Conservation (phyloP, 2,329 filamentous ascomycete genomes). For the Chaetomium olivaceum region DNA sequence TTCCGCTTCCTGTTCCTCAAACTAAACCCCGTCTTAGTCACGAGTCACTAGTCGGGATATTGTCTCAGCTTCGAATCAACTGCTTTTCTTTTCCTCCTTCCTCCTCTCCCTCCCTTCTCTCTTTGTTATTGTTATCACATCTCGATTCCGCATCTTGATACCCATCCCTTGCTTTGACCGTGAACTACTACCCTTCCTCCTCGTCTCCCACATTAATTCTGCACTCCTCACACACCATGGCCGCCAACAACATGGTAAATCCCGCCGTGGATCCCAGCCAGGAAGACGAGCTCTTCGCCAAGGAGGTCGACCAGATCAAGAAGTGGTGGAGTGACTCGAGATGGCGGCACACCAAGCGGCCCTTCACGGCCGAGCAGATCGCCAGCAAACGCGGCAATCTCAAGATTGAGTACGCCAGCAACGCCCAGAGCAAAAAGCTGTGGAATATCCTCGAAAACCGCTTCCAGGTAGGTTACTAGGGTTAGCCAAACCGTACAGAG, state of each 20-base stretch:
- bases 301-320: slow-evolving; percentile 86
- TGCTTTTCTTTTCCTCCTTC: slow-evolving; percentile 25
- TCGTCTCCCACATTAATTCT: neutral
- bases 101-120: slow-evolving; percentile 15
- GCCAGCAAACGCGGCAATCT: slow-evolving; percentile 91
- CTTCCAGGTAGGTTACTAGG: slow-evolving; percentile 65
- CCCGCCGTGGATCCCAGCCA: slow-evolving; percentile 55
- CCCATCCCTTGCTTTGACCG: slow-evolving; percentile 15
- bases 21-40: slow-evolving; percentile 9
- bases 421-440: slow-evolving; percentile 86
- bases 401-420: slow-evolving; percentile 89
- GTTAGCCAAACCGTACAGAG: neutral
- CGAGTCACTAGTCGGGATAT: slow-evolving; percentile 8
- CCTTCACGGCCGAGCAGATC: slow-evolving; percentile 96
- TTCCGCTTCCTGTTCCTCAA: slow-evolving; percentile 21
- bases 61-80: slow-evolving; percentile 28
- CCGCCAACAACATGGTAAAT: slow-evolving; percentile 63
- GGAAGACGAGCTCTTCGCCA: slow-evolving; percentile 69
- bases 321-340: slow-evolving; percentile 90
- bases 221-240: slow-evolving; percentile 48
- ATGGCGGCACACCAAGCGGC: slow-evolving; percentile 89
- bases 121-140: neutral
- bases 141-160: slow-evolving; percentile 2
- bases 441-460: slow-evolving; percentile 86
- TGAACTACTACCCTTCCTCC: neutral